Evolutionary conservation across 495 filamentous ascomycete species (phyloP).

Genomic region (Podospora pseudopauciseta): DNA sequence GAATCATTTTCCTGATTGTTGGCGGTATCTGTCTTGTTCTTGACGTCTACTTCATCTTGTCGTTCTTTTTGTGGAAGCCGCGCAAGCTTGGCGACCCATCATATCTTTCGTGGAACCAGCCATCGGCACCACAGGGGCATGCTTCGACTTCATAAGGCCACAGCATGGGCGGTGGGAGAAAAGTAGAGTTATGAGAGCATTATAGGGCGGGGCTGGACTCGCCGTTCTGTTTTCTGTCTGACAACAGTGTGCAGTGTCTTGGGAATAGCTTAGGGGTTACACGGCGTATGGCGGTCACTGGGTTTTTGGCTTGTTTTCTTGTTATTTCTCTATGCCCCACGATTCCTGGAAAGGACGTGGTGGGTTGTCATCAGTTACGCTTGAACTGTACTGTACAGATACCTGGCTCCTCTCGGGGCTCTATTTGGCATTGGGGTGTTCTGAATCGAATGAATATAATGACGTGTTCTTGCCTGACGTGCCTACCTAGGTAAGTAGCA

Average conservation of each 20-base stretch:
- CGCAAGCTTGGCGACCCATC: slow-evolving; percentile 98
- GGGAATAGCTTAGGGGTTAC: slow-evolving; percentile 19
- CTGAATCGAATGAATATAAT: neutral
- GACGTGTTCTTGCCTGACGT: neutral
- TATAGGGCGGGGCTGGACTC: neutral
- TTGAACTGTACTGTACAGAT: slow-evolving; percentile 10
- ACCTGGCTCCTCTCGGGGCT: slow-evolving; percentile 1
- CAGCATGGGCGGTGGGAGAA: neutral
- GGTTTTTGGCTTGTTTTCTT: slow-evolving; percentile 11
- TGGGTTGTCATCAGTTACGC: slow-evolving; percentile 6
- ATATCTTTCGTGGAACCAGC: slow-evolving; percentile 96
- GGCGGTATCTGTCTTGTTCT: slow-evolving; percentile 89
- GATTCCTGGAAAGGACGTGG: slow-evolving; percentile 5
- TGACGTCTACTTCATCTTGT: slow-evolving; percentile 80
- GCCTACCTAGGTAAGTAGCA: neutral
- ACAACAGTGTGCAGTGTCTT: slow-evolving; percentile 11
- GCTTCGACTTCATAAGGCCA: slow-evolving; percentile 18
- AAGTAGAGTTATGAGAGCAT: neutral
- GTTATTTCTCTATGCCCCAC: slow-evolving; percentile 5
- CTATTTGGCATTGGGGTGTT: neutral
- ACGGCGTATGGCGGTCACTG: slow-evolving; percentile 16
- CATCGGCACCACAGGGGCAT: slow-evolving; percentile 52
- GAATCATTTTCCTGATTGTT: slow-evolving; percentile 92
- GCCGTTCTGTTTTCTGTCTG: slow-evolving; percentile 7
- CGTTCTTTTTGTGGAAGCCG: slow-evolving; percentile 79